Evolutionary conservation across 192 early-diverging fungal genomes (phyloP).

Genomic region (Backusella morwellensis): DNA sequence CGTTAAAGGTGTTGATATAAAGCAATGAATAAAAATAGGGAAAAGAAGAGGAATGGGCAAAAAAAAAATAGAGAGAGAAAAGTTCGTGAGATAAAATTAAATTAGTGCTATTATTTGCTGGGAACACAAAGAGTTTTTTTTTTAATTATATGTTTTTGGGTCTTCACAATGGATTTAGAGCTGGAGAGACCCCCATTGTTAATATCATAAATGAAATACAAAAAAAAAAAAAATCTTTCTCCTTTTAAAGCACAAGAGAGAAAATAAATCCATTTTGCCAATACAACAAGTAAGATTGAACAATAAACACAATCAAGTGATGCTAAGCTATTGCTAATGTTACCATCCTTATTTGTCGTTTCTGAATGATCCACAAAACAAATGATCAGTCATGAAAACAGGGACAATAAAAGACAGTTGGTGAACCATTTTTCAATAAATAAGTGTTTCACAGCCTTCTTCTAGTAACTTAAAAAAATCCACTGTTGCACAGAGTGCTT

Average conservation of each 20-base stretch:
- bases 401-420: background rate
- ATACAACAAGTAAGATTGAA: no score
- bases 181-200: background rate
- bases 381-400: constrained; percentile 2
- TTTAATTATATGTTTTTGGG: background rate
- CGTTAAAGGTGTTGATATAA: background rate
- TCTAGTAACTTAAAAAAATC: background rate
- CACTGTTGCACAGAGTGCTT: background rate
- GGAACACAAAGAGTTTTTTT: background rate
- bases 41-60: background rate
- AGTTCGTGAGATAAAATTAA: constrained; percentile 3
- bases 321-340: background rate
- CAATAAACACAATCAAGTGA: background rate
- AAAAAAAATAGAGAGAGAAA: background rate
- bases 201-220: background rate
- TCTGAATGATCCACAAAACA: constrained; percentile 1
- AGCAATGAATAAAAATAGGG: background rate
- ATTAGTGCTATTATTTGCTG: background rate
- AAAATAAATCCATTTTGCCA: background rate
- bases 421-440: background rate
- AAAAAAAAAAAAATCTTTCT: background rate
- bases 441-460: background rate
- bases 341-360: background rate
- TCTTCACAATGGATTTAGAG: background rate
- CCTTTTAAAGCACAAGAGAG: background rate